These are phyloP conservation scores for Sporothrix globosa DNA, from an alignment of 2,329 filamentous ascomycete genomes.

Conservation along the genomic window DNA sequence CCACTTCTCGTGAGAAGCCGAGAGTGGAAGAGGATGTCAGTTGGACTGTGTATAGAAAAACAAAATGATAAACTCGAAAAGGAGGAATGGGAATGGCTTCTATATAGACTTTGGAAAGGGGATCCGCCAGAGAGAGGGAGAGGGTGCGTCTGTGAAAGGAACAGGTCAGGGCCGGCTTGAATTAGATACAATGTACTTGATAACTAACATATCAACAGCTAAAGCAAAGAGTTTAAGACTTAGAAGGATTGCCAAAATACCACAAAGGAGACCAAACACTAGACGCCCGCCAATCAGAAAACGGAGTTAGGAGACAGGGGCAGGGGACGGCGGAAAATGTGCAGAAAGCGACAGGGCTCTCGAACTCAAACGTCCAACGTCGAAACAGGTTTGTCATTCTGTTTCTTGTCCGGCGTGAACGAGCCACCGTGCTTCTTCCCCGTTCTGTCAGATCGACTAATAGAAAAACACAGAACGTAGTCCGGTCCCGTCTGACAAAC, in stretches of 20 bases:
- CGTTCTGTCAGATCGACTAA: not conserved
- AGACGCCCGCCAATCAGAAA: constrained; percentile 2
- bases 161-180: too few species aligned
- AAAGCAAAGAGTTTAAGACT: not conserved
- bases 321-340: not conserved
- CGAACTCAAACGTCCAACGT: too few species aligned
- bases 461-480: not conserved
- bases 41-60: not conserved
- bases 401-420: not conserved
- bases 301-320: constrained; percentile 13
- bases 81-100: constrained; percentile 7
- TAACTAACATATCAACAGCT: not conserved
- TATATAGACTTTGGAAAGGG: constrained; percentile 18
- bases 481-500: constrained; percentile 22
- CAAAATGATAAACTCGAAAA: not conserved
- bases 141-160: not conserved
- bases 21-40: not conserved
- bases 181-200: not conserved
- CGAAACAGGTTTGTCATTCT: constrained; percentile 15
- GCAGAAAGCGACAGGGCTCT: not conserved
- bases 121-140: not conserved
- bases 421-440: constrained; percentile 1
- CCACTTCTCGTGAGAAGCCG: constrained; percentile 10
- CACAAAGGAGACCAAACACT: not conserved
- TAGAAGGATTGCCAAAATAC: not conserved